Conservation (phyloP, 371 early-diverging fungal species). For the Sporodiniella umbellata region DNA sequence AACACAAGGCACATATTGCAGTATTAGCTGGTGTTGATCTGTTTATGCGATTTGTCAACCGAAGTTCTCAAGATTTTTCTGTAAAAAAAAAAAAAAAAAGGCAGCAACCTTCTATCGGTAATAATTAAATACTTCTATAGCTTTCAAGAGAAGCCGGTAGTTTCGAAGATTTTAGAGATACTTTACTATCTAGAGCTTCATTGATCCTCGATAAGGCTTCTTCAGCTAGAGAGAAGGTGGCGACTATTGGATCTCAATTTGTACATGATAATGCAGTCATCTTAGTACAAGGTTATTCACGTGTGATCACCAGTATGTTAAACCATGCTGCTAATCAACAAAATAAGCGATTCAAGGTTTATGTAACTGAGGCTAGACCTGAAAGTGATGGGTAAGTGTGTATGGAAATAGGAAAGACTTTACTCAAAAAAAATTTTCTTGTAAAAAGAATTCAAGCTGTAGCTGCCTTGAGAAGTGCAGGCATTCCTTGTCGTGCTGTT, state of each 20-base stretch:
- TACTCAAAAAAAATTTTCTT: neutral
- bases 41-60: conserved; percentile 76
- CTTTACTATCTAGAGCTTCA: conserved; percentile 69
- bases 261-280: conserved; percentile 86
- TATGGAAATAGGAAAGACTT: neutral
- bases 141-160: conserved; percentile 34
- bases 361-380: conserved; percentile 83
- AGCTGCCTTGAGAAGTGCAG: conserved; percentile 65
- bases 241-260: conserved; percentile 82
- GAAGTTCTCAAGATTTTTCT: conserved; percentile 67
- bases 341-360: conserved; percentile 85
- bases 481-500: conserved; percentile 86
- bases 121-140: no score
- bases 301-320: conserved; percentile 87
- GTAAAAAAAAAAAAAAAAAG: conserved; percentile 21
- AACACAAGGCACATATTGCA: conserved; percentile 51
- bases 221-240: conserved; percentile 71
- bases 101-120: no score
- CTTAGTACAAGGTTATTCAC: conserved; percentile 93
- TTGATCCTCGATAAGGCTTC: conserved; percentile 74
- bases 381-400: conserved; percentile 68
- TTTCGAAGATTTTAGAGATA: conserved; percentile 78
- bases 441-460: conserved; percentile 66
- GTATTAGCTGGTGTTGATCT: conserved; percentile 85
- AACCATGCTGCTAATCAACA: conserved; percentile 69